Base-by-base conservation (phyloP, 352 stramenopile genomes). In the Pythium guiyangense region DNA sequence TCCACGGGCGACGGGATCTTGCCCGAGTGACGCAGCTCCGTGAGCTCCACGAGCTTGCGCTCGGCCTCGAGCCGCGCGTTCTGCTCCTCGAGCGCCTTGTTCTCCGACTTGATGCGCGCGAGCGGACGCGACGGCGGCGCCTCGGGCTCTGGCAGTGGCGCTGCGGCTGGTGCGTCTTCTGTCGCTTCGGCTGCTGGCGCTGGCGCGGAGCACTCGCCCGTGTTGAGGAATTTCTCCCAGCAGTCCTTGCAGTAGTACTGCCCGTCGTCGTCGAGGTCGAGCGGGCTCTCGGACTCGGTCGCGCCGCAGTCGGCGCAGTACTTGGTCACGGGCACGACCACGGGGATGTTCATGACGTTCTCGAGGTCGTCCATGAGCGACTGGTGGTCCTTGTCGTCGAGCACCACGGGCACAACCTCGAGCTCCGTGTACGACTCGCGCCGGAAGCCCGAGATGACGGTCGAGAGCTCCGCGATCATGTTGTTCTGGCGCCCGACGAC, bases 171-270 rank as follows among this genome's bases (percentile, higher is more conserved):
- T 59, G 11, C 9, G n/a, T 20, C 27, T 27, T 18, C 29, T 31
- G 15, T 18, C 27, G 9, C 49, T 6, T 31, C 31, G 9, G 11
- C 17, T 17, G 12, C 47, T 18, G 47, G 47, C 8, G 45, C 43
- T 15, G 67, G 48, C 6, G 58, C 11, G 5, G 25, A 9, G 26
- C 10, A 55, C 20, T 66, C 68, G 2, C 74, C 77, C 57, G 73
- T 39, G 45, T 73, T 86, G 34, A 90, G 69, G 53, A 90, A 95
- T 49, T 92, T 89, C 43, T 92, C 83, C 84, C 83, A 95, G 51
- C 85, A 95, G 60, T 90, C 85, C 55, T 88, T 90, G 71, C 85
- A 95, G 63, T 95, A 95, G 62, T 86, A 90, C 49, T 92, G 74
- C 0, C 82, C 83, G 47, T 95, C 83, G 35, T 88, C 81, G 60